phyloP scores from a whole-genome alignment of 352 stramenopile genomes.

The Pythium dissotocum region DNA sequence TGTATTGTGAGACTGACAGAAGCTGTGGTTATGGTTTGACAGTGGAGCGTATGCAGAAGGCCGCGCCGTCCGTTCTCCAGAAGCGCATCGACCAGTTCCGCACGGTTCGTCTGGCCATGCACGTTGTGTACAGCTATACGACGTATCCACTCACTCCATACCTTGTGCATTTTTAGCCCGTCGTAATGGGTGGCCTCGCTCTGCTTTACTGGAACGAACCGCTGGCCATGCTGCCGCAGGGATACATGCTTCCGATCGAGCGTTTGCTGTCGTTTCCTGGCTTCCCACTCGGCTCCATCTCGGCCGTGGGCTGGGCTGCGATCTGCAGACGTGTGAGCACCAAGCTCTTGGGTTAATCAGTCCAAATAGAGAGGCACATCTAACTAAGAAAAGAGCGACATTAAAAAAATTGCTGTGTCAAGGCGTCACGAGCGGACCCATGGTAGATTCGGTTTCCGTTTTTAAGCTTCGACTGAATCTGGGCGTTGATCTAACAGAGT shows the following conservation, averaged over 20 bases:
- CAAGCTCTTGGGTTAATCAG: conserved; percentile 59
- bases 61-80: conserved; percentile 65
- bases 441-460: conserved; percentile 28
- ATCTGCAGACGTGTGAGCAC: conserved; percentile 74
- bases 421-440: conserved; percentile 32
- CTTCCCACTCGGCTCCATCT: conserved; percentile 76
- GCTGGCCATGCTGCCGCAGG: conserved; percentile 66
- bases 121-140: background rate
- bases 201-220: conserved; percentile 81
- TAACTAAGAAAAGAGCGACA: conserved; percentile 8
- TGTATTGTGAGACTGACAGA: background rate
- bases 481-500: conserved; percentile 26
- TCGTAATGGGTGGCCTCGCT: conserved; percentile 50
- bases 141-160: background rate
- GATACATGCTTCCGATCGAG: conserved; percentile 78
- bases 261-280: conserved; percentile 73
- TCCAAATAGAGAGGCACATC: conserved; percentile 1
- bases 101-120: conserved; percentile 43
- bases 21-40: background rate
- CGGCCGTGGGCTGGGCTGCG: conserved; percentile 70
- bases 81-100: conserved; percentile 74
- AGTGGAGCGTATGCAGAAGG: conserved; percentile 70
- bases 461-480: conserved; percentile 21
- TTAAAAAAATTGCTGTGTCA: conserved; percentile 21
- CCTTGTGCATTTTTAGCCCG: conserved; percentile 39